Percentiles rank a stretch among this genome's conserved stretches.
Evolutionary conservation across 495 filamentous ascomycete species (phyloP).

Genomic region (Podospora sp.): DNA sequence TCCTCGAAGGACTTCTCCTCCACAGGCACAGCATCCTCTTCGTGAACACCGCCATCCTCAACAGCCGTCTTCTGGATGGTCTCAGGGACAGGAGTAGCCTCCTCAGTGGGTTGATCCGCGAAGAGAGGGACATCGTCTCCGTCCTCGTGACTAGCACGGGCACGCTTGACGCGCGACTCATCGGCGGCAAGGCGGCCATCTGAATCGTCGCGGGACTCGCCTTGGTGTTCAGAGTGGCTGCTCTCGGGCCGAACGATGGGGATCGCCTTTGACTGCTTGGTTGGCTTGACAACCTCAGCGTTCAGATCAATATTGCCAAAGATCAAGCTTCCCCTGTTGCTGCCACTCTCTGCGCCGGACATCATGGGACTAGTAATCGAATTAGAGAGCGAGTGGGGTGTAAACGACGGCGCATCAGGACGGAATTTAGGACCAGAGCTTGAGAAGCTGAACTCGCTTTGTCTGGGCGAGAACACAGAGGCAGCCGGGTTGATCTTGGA

Average conservation of each 20-base stretch:
- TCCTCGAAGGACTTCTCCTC: slow-evolving; percentile 50
- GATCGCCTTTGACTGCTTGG: slow-evolving; percentile 76
- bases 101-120: slow-evolving; percentile 50
- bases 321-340: slow-evolving; percentile 57
- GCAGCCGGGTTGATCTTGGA: slow-evolving; percentile 68
- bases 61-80: slow-evolving; percentile 12
- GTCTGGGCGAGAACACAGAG: slow-evolving; percentile 69
- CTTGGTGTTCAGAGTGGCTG: slow-evolving; percentile 37
- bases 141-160: slow-evolving; percentile 59
- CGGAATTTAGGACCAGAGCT: slow-evolving; percentile 70
- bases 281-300: slow-evolving; percentile 60
- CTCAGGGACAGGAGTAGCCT: slow-evolving; percentile 32
- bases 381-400: slow-evolving; percentile 55
- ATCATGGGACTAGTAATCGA: slow-evolving; percentile 41
- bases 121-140: slow-evolving; percentile 71
- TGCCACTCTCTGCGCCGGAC: slow-evolving; percentile 39
- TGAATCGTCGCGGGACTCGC: slow-evolving; percentile 49
- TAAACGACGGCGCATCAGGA: slow-evolving; percentile 79
- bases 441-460: slow-evolving; percentile 74
- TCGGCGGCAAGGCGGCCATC: slow-evolving; percentile 54
- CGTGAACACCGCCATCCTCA: slow-evolving; percentile 2
- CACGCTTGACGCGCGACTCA: slow-evolving; percentile 71
- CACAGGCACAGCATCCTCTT: slow-evolving; percentile 31
- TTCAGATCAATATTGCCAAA: slow-evolving; percentile 74
- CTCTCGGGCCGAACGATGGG: slow-evolving; percentile 74